These are phyloP conservation scores for Leucoagaricus sp. DNA, from an alignment of 1,284 basidiomycete genomes.

Conservation along the genomic window DNA sequence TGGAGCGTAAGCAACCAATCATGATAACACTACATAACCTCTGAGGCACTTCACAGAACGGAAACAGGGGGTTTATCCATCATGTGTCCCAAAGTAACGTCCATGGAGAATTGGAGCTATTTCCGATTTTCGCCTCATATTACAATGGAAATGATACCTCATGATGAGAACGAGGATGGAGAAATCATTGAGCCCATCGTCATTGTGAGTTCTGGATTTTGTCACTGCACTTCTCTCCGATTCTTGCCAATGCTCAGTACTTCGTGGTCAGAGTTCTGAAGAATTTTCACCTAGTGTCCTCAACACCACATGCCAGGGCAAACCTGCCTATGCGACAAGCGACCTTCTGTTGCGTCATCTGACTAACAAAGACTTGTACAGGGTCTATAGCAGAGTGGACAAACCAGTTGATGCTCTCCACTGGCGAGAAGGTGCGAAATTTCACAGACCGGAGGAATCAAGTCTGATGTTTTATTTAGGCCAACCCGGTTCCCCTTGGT, in stretches of 20 bases:
- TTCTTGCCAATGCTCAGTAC: background rate
- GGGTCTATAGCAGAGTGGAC: conserved; percentile 6
- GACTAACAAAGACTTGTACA: conserved; percentile 7
- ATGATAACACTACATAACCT: background rate
- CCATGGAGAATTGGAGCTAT: background rate
- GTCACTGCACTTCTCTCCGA: too few species aligned
- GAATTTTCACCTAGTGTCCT: background rate
- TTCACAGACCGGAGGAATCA: too few species aligned
- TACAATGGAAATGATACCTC: background rate
- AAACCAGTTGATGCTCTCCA: conserved; percentile 12
- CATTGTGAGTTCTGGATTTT: background rate
- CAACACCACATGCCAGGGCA: background rate
- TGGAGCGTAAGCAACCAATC: conserved; percentile 1
- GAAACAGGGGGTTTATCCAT: background rate
- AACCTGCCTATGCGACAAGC: conserved; percentile 5
- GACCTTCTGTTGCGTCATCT: conserved; percentile 12
- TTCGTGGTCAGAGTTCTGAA: background rate
- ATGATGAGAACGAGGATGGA: background rate
- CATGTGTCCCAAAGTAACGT: background rate
- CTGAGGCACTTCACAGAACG: background rate
- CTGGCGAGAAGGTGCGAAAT: conserved; percentile 12
- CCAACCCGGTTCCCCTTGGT: conserved; percentile 14
- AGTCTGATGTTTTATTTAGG: background rate
- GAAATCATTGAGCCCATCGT: background rate
- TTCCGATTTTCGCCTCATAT: conserved; percentile 1